Percentiles rank a stretch among this genome's conserved stretches.
phyloP scores from a whole-genome alignment of 2,329 filamentous ascomycete genomes.

The Aspergillus aculeatinus region DNA sequence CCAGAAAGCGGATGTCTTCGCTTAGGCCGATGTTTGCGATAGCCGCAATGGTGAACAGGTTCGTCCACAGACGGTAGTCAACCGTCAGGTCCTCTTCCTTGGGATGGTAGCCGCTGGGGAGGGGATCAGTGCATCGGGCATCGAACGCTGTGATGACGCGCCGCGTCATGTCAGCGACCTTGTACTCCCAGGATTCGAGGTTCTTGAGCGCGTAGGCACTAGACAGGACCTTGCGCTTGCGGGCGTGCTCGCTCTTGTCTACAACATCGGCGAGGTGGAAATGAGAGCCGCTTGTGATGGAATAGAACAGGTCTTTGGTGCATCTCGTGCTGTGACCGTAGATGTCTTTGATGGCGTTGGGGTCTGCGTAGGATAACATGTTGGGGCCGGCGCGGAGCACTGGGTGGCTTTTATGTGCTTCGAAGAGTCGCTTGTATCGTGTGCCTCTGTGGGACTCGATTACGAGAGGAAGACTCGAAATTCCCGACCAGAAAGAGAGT shows the following conservation, averaged over 20 bases:
- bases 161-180: slow-evolving; percentile 38
- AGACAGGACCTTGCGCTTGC: slow-evolving; percentile 41
- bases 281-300: slow-evolving; percentile 30
- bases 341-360: slow-evolving; percentile 33
- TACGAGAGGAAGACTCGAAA: slow-evolving; percentile 17
- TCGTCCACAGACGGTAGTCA: slow-evolving; percentile 39
- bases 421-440: slow-evolving; percentile 18
- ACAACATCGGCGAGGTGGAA: slow-evolving; percentile 40
- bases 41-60: slow-evolving; percentile 39
- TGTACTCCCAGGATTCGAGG: slow-evolving; percentile 43
- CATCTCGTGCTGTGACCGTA: slow-evolving; percentile 40
- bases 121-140: slow-evolving; percentile 28
- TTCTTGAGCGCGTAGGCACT: slow-evolving; percentile 43
- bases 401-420: slow-evolving; percentile 24
- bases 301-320: slow-evolving; percentile 30
- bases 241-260: slow-evolving; percentile 39
- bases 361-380: slow-evolving; percentile 14
- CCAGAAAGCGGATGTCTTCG: slow-evolving; percentile 37
- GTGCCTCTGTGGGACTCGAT: slow-evolving; percentile 24
- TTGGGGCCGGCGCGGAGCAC: slow-evolving; percentile 23
- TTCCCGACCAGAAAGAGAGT: slow-evolving; percentile 13
- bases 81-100: slow-evolving; percentile 28
- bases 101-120: slow-evolving; percentile 6
- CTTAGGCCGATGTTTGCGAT: slow-evolving; percentile 43
- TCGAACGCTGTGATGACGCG: slow-evolving; percentile 38